phyloP scores from a whole-genome alignment of 169 alveolate genomes.

The Plasmodium gaboni region DNA sequence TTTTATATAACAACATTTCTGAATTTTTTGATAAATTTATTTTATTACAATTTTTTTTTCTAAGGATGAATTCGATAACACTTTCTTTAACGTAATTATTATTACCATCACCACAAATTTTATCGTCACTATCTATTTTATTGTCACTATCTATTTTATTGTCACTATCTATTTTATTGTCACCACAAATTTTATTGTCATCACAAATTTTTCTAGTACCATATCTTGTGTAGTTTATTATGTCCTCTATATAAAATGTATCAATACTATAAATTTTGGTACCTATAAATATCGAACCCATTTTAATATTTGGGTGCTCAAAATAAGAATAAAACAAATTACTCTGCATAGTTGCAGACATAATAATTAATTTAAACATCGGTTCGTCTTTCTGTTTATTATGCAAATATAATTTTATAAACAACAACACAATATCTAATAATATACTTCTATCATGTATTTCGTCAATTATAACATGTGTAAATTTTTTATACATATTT shows the following conservation, averaged over 20 bases:
- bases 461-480: slow-evolving; percentile 91
- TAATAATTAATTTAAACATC: slow-evolving; percentile 87
- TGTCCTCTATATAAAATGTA: slow-evolving; percentile 43
- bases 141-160: no score
- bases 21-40: slow-evolving; percentile 13
- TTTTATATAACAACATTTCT: slow-evolving; percentile 23
- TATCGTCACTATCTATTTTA: not conserved
- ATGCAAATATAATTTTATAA: slow-evolving; percentile 39
- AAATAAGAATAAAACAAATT: slow-evolving; percentile 86
- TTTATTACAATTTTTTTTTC: slow-evolving; percentile 22
- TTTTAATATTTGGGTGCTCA: slow-evolving; percentile 29
- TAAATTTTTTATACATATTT: slow-evolving; percentile 81
- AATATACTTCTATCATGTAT: slow-evolving; percentile 93
- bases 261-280: slow-evolving; percentile 37
- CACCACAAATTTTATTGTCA: not conserved
- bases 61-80: slow-evolving; percentile 38
- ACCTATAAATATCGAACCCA: slow-evolving; percentile 30
- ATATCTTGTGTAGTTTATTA: slow-evolving; percentile 17
- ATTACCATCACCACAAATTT: not conserved
- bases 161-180: not conserved
- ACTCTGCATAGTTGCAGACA: slow-evolving; percentile 93
- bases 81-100: not conserved
- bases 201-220: not conserved
- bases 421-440: slow-evolving; percentile 84
- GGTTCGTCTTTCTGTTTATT: slow-evolving; percentile 18